A percentile compares a stretch with the other conserved stretches of the same genome.
phyloP scores from a whole-genome alignment of 495 filamentous ascomycete species.

The Rostrohypoxylon terebratum region DNA sequence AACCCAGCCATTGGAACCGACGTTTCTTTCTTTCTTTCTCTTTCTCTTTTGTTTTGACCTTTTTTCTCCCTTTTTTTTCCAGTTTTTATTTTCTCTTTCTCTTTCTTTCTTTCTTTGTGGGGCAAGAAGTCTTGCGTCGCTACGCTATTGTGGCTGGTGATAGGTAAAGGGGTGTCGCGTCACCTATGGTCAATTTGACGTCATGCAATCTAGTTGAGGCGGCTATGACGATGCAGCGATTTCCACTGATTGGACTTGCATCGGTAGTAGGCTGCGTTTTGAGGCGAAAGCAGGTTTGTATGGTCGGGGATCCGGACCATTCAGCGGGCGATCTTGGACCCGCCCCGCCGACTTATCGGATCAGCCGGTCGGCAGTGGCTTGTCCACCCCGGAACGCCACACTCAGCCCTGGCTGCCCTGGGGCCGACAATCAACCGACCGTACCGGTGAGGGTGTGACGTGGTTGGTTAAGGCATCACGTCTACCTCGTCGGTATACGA shows the following conservation, averaged over 20 bases:
- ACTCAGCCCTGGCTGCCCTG: not conserved
- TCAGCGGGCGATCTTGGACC: not conserved
- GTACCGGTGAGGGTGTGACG: not conserved
- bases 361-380: not conserved
- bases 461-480: not conserved
- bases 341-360: not conserved
- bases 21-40: slow-evolving; percentile 61
- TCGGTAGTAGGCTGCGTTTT: not conserved
- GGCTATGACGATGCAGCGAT: not conserved
- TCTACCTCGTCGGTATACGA: not conserved
- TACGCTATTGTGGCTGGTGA: slow-evolving; percentile 30
- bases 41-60: slow-evolving; percentile 55
- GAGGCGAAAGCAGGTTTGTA: not conserved
- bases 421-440: not conserved
- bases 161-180: not conserved
- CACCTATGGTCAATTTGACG: not conserved
- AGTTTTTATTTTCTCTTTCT: slow-evolving; percentile 53
- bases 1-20: slow-evolving; percentile 6
- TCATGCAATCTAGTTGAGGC: no score
- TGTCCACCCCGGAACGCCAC: not conserved
- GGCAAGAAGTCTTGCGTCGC: slow-evolving; percentile 33
- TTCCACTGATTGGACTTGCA: not conserved
- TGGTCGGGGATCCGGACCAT: not conserved
- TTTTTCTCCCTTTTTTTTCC: slow-evolving; percentile 49
- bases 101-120: slow-evolving; percentile 55